phyloP scores from a whole-genome alignment of 106 monocot species.

The Dendrobium nobile region DNA sequence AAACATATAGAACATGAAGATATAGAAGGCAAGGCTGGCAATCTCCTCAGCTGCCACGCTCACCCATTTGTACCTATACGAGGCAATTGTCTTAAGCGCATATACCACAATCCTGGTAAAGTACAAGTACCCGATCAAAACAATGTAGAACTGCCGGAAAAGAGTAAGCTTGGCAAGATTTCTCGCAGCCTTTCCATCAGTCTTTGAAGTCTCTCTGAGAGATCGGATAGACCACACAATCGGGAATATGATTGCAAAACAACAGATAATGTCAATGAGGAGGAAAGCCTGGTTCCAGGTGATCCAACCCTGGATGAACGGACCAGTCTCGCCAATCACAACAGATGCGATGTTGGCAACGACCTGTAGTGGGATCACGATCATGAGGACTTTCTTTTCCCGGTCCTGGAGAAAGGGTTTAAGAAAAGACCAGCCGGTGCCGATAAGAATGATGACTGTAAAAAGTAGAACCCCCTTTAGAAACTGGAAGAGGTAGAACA shows the following conservation, averaged over 20 bases:
- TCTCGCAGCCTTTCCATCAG: slow-evolving; percentile 88
- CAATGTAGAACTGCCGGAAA: slow-evolving; percentile 83
- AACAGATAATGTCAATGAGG: slow-evolving; percentile 74
- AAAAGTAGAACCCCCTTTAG: slow-evolving; percentile 73
- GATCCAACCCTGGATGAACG: slow-evolving; percentile 59
- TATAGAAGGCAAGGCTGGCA: slow-evolving; percentile 64
- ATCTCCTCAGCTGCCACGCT: slow-evolving; percentile 66
- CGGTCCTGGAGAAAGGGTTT: slow-evolving; percentile 92
- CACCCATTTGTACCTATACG: slow-evolving; percentile 86
- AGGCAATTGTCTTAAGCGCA: slow-evolving; percentile 61
- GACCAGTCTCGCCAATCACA: slow-evolving; percentile 88
- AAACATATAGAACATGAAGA: slow-evolving; percentile 86
- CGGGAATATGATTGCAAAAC: slow-evolving; percentile 84
- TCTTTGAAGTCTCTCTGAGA: slow-evolving; percentile 82
- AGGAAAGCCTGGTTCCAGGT: slow-evolving; percentile 93
- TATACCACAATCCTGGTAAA: slow-evolving; percentile 96
- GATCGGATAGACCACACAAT: slow-evolving; percentile 84
- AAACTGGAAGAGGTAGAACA: slow-evolving; percentile 93
- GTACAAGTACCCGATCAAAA: slow-evolving; percentile 85
- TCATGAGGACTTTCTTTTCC: slow-evolving; percentile 94
- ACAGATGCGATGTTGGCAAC: slow-evolving; percentile 75
- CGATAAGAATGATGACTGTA: slow-evolving; percentile 83
- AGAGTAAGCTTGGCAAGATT: slow-evolving; percentile 80
- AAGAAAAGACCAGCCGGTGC: slow-evolving; percentile 96
- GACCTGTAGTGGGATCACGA: slow-evolving; percentile 88